These are phyloP conservation scores for Microsporum audouinii DNA, from an alignment of 2,329 filamentous ascomycete genomes.

Conservation along the genomic window DNA sequence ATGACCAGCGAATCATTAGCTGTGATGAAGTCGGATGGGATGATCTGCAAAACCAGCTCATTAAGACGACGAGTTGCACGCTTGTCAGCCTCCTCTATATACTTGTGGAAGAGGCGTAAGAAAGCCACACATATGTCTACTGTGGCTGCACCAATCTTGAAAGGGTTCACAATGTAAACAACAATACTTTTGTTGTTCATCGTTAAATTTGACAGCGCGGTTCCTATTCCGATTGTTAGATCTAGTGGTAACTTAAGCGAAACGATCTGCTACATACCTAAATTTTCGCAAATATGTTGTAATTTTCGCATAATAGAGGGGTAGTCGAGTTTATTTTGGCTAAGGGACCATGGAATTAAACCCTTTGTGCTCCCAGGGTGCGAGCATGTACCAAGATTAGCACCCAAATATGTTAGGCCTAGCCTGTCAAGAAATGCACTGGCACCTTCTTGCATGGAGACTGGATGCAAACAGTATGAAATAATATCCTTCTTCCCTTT, in stretches of 20 bases:
- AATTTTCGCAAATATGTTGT: constrained; percentile 25
- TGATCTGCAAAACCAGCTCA: constrained; percentile 47
- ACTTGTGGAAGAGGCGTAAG: constrained; percentile 45
- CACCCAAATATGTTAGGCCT: constrained; percentile 44
- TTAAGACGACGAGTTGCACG: constrained; percentile 23
- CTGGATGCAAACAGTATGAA: constrained; percentile 46
- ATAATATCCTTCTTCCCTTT: constrained; percentile 47
- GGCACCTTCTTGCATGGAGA: constrained; percentile 36
- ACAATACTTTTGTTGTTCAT: constrained; percentile 37
- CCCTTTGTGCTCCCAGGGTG: constrained; percentile 35
- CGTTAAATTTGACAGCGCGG: constrained; percentile 25
- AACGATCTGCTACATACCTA: constrained; percentile 23
- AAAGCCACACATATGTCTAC: constrained; percentile 47
- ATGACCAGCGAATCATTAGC: constrained; percentile 43
- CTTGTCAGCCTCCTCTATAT: constrained; percentile 32
- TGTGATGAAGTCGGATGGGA: constrained; percentile 45
- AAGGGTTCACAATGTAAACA: constrained; percentile 50
- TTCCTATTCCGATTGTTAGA: constrained; percentile 18
- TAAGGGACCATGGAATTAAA: constrained; percentile 27
- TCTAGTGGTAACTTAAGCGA: not conserved
- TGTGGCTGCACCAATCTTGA: constrained; percentile 34
- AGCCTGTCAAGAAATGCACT: constrained; percentile 44
- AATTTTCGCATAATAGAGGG: constrained; percentile 26
- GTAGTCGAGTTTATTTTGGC: constrained; percentile 22
- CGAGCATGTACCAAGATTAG: constrained; percentile 44